Conservation (phyloP, 768 basidiomycete genomes). For the Trametes meyenii region DNA sequence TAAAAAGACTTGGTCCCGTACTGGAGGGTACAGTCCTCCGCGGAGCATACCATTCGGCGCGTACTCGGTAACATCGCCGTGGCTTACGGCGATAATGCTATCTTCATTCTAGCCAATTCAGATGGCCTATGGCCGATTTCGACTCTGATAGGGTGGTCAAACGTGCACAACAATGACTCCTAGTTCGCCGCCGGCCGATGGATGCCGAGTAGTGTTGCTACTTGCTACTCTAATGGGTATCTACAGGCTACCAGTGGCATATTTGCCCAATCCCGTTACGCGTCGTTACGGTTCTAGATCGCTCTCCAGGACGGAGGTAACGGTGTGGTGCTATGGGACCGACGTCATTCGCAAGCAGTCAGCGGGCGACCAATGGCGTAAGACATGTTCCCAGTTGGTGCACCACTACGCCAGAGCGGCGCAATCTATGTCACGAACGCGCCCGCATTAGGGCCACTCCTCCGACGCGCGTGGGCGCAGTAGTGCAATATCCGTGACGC, state of each 20-base stretch:
- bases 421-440: slow-evolving; percentile 9
- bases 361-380: slow-evolving; percentile 8
- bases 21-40: no score
- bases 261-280: not conserved
- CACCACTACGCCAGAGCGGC: slow-evolving; percentile 14
- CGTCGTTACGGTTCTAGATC: not conserved
- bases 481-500: no score
- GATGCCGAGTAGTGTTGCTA: no score
- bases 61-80: not conserved
- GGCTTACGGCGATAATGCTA: not conserved
- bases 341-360: not conserved
- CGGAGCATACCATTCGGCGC: no score
- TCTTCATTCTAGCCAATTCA: no score
- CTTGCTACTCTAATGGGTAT: no score
- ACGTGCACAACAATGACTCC: not conserved
- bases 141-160: no score
- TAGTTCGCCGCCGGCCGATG: no score
- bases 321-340: not conserved
- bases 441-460: not conserved
- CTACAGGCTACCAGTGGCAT: not conserved
- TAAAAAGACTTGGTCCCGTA: no score
- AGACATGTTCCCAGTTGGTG: slow-evolving; percentile 7
- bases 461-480: not conserved
- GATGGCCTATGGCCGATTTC: no score
- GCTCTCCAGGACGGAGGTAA: not conserved